phyloP scores from a whole-genome alignment of 257 asterid species.

The Solanum corneliomulleri region DNA sequence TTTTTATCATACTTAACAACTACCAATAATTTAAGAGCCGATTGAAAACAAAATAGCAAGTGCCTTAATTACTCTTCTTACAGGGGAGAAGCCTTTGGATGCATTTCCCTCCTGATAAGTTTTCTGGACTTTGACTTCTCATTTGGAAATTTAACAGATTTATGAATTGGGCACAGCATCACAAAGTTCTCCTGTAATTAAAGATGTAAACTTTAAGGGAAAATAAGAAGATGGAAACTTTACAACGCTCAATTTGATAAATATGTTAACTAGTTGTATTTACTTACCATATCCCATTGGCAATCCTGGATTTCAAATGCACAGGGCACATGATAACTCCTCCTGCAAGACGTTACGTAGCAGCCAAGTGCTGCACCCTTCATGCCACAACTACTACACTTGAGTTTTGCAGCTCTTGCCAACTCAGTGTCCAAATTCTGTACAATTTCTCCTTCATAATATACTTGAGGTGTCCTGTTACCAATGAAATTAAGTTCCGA shows the following conservation, averaged over 20 bases:
- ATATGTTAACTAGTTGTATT: not conserved
- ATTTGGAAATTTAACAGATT: slow-evolving; percentile 46
- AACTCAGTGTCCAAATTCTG: slow-evolving; percentile 71
- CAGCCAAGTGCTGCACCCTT: slow-evolving; percentile 95
- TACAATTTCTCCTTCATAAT: slow-evolving; percentile 47
- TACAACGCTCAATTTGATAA: not conserved
- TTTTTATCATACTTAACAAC: not conserved
- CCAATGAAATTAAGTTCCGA: not conserved
- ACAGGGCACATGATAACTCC: slow-evolving; percentile 80
- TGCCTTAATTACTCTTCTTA: slow-evolving; percentile 11
- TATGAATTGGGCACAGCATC: slow-evolving; percentile 79
- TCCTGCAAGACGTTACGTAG: slow-evolving; percentile 65
- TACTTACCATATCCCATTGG: slow-evolving; percentile 81
- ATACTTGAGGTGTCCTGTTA: slow-evolving; percentile 81
- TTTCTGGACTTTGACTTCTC: no score
- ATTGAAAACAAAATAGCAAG: not conserved
- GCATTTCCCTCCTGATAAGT: no score
- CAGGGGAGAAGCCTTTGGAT: slow-evolving; percentile 20
- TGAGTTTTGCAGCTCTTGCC: slow-evolving; percentile 86
- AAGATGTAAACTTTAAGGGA: not conserved
- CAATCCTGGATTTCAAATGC: slow-evolving; percentile 53
- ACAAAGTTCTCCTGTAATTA: slow-evolving; percentile 47
- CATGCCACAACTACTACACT: slow-evolving; percentile 24
- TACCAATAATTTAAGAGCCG: not conserved
- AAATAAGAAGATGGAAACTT: not conserved